A percentile compares a stretch with the other conserved stretches of the same genome.
Evolutionary conservation across 2,329 filamentous ascomycete species (phyloP).

Genomic region (Zymoseptoria pseudotritici): DNA sequence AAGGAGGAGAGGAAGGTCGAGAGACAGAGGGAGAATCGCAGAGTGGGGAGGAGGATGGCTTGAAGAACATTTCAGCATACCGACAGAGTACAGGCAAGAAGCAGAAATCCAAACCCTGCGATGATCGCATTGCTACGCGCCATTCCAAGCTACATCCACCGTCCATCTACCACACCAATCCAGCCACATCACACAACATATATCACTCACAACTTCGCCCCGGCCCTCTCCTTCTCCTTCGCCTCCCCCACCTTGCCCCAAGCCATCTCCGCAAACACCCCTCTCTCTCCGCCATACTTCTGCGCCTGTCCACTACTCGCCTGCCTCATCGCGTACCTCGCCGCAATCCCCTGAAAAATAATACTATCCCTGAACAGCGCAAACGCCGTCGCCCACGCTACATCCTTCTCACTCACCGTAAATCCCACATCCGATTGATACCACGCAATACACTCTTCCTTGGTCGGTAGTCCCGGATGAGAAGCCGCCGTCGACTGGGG

Average conservation of each 20-base stretch:
- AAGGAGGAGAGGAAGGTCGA: conserved; percentile 54
- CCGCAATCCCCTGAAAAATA: conserved; percentile 83
- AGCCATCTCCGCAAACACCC: conserved; percentile 66
- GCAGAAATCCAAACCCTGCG: background rate
- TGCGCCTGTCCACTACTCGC: conserved; percentile 78
- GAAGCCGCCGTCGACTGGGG: conserved; percentile 12
- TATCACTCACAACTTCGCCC: conserved; percentile 15
- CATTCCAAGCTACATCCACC: background rate
- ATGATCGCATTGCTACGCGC: background rate
- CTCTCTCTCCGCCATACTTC: conserved; percentile 61
- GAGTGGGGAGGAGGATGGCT: conserved; percentile 34
- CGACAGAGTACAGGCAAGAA: background rate
- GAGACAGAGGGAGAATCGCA: conserved; percentile 52
- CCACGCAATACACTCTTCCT: conserved; percentile 55
- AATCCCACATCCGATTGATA: conserved; percentile 65
- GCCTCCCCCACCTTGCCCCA: conserved; percentile 60
- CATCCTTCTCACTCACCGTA: conserved; percentile 51
- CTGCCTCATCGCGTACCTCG: conserved; percentile 73
- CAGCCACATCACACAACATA: background rate
- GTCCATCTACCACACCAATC: background rate
- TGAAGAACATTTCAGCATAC: background rate
- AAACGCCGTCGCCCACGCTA: conserved; percentile 58
- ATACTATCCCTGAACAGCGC: conserved; percentile 52
- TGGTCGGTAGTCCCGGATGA: conserved; percentile 55
- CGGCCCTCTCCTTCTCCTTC: conserved; percentile 27